Evolutionary conservation across 345 rosid genomes (phyloP).

Genomic region (Dipteronia sinensis): DNA sequence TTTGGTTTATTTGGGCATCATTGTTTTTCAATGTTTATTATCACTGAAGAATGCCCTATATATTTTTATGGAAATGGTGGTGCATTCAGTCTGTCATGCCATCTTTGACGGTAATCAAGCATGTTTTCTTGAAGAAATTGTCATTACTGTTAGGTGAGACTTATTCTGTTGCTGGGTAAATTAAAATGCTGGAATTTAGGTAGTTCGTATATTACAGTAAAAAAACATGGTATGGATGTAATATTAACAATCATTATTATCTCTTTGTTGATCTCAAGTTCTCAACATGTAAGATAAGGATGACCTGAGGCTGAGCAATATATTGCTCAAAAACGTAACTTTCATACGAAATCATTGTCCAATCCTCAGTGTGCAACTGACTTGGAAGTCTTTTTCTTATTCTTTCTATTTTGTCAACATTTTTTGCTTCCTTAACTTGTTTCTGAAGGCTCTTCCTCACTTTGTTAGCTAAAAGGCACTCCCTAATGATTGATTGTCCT

Average conservation of each 20-base stretch:
- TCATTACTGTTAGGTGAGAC: background rate
- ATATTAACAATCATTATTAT: background rate
- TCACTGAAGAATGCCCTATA: too few relatives aligned
- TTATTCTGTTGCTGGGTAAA: background rate
- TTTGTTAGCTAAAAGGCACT: background rate
- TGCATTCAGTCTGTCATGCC: too few relatives aligned
- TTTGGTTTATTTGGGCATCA: too few relatives aligned
- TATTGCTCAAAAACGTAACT: background rate
- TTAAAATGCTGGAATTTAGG: background rate
- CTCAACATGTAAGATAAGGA: background rate
- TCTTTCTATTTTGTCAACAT: background rate
- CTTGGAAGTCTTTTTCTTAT: background rate
- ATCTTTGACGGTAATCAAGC: too few relatives aligned
- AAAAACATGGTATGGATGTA: background rate
- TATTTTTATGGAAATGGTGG: too few relatives aligned
- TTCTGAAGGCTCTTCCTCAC: background rate
- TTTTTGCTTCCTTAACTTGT: background rate
- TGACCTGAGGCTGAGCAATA: background rate
- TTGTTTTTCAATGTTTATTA: too few relatives aligned
- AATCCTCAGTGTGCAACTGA: too few relatives aligned
- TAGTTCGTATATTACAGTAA: background rate
- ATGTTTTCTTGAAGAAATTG: too few relatives aligned
- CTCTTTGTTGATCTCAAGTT: too few relatives aligned
- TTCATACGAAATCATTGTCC: background rate
- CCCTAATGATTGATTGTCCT: background rate